Conservation (phyloP, 2,329 filamentous ascomycete species). For the Acarospora socialis region DNA sequence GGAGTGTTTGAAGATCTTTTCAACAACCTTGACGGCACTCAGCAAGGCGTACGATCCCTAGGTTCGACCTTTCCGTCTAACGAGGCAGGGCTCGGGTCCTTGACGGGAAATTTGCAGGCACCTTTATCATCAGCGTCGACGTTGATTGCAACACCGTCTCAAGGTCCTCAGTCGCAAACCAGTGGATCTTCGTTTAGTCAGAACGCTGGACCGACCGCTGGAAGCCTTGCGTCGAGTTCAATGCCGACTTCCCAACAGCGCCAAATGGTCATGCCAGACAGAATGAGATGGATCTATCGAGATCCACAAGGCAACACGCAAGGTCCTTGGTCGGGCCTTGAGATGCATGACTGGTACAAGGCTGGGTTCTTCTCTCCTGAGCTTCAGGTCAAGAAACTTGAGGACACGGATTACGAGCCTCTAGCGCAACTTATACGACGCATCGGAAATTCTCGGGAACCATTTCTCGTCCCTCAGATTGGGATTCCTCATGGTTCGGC, state of each 20-base stretch:
- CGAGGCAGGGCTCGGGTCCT: too few species aligned
- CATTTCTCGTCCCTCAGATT: conserved; percentile 94
- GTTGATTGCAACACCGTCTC: conserved; percentile 2
- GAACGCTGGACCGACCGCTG: conserved; percentile 6
- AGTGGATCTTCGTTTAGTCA: conserved; percentile 9
- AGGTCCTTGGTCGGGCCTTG: conserved; percentile 86
- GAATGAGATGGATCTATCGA: conserved; percentile 97
- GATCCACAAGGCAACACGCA: conserved; percentile 87
- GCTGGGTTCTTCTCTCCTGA: conserved; percentile 95
- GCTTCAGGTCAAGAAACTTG: conserved; percentile 83
- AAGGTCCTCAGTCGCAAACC: conserved; percentile 5
- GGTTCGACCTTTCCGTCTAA: too few species aligned
- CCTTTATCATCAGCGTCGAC: conserved; percentile 7
- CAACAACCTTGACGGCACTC: conserved; percentile 14
- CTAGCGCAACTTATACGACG: conserved; percentile 85
- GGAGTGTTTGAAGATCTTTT: conserved; percentile 40
- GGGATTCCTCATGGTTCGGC: conserved; percentile 81
- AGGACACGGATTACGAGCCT: conserved; percentile 88
- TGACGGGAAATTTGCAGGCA: too few species aligned
- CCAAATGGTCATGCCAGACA: conserved; percentile 97
- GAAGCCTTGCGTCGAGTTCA: conserved; percentile 47
- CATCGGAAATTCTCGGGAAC: conserved; percentile 93
- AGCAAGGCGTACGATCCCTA: too few species aligned
- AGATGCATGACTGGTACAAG: conserved; percentile 99
- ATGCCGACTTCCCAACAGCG: conserved; percentile 56